A percentile compares a stretch with the other conserved stretches of the same genome.
Conservation (phyloP, 768 basidiomycete species). For the Agaricus subrufescens region DNA sequence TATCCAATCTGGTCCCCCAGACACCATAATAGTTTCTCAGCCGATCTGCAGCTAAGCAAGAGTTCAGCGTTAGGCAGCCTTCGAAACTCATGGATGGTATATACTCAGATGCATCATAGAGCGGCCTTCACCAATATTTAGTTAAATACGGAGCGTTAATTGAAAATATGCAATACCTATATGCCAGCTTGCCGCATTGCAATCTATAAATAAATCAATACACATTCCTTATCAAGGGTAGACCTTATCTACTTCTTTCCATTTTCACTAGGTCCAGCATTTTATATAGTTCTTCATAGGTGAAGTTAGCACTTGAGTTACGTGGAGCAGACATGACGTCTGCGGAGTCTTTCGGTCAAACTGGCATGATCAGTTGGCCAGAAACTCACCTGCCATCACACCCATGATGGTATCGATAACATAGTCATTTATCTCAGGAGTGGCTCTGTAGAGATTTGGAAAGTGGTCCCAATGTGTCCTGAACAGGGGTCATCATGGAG, state of each 20-base stretch:
- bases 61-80: too few species aligned
- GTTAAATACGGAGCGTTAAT: neutral
- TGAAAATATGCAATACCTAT: neutral
- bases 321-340: neutral
- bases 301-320: neutral
- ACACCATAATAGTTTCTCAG: slow-evolving; percentile 5
- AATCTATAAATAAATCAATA: neutral
- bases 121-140: neutral
- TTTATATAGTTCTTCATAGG: neutral
- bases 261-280: neutral
- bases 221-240: neutral
- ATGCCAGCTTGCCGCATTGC: slow-evolving; percentile 5
- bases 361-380: neutral
- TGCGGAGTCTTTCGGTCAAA: neutral
- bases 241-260: neutral
- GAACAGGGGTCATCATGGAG: neutral
- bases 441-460: neutral
- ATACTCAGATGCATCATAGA: slow-evolving; percentile 1
- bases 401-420: neutral
- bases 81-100: neutral
- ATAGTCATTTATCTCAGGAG: slow-evolving; percentile 4
- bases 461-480: slow-evolving; percentile 6
- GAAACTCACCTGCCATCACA: slow-evolving; percentile 5
- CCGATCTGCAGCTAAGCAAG: neutral
- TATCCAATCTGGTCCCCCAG: neutral